Base-by-base conservation (phyloP, 148 eudicot species). In the Cornus suecica region DNA sequence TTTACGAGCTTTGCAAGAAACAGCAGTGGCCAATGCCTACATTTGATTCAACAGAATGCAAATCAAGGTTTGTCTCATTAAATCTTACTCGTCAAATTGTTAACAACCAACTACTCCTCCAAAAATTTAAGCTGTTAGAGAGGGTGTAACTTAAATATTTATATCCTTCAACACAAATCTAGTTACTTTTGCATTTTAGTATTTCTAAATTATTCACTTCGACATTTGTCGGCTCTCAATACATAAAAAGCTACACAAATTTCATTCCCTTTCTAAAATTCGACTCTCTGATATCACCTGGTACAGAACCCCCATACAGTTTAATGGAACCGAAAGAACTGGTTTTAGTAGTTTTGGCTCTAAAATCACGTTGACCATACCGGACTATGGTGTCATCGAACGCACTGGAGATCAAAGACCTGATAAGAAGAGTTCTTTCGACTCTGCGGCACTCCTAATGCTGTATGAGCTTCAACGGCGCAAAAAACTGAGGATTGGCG, bases 1-100 rank as follows among this genome's bases (percentile, higher is more conserved):
- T 95, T 24, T 90, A 75, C 71, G 91, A 78, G 11, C 76, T 91
- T 8, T 95, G 99, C 83, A 90, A 83, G 82, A 86, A 29, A 80
- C 75, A 81, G 73, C 97, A 95, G 81, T 93, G 97, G 97, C 97
- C 97, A 61, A 81, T 87, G 89, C 97, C 97, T 62, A 79, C 75
- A 42, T 89, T 89, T 56, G 54, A 83, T 22, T 56, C 94, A 70
- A 76, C 72, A 6, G 94, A 90, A 80, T 69, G 79, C n/a, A 91
- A 87, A 74, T 91, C 91, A 58, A 92, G 88, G 94, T 90, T 63
- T 16, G 76, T 80, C 31, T 42, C 26, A 6, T 13, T 8, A 72
- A 75, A 5, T 2, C 3, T 22, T 14, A 10, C 28, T 61, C 5
- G 29, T 66, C 23, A 48, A n/a, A n/a, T n/a, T n/a, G n/a, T n/a